phyloP scores from a whole-genome alignment of 257 asterid genomes.

The Nicotiana knightiana region DNA sequence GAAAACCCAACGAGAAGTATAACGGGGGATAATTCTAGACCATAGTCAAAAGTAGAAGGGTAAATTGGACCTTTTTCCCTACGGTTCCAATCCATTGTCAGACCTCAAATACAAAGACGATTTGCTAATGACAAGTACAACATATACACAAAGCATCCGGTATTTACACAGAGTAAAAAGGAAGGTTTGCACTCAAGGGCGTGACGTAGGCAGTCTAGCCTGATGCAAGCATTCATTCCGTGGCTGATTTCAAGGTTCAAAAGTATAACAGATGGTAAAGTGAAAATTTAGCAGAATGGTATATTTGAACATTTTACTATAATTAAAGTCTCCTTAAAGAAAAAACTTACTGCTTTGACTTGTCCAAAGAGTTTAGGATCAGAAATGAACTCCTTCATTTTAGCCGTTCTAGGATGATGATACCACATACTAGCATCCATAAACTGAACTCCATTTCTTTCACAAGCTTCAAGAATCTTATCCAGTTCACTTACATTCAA shows the following conservation, averaged over 20 bases:
- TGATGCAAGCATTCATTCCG: too few relatives aligned
- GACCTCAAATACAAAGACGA: too few relatives aligned
- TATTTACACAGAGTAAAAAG: too few relatives aligned
- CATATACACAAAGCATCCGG: too few relatives aligned
- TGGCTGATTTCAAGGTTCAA: too few relatives aligned
- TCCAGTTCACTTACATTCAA: constrained; percentile 47
- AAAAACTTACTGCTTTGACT: constrained; percentile 44
- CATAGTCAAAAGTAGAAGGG: neutral
- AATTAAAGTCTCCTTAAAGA: neutral
- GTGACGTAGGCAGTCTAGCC: too few relatives aligned
- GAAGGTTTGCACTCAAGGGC: too few relatives aligned
- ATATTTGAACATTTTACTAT: neutral
- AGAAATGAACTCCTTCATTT: constrained; percentile 48
- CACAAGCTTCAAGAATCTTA: constrained; percentile 46
- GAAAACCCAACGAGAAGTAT: too few relatives aligned
- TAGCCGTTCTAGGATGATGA: constrained; percentile 78
- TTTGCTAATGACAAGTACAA: too few relatives aligned
- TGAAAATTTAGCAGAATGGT: neutral
- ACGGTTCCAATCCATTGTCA: neutral
- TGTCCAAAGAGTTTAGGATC: constrained; percentile 44
- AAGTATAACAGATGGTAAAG: too few relatives aligned
- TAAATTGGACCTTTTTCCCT: neutral
- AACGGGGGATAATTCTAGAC: too few relatives aligned
- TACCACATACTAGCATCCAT: constrained; percentile 94
- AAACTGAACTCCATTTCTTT: constrained; percentile 58